A percentile compares a stretch with the other conserved stretches of the same genome.
These are phyloP conservation scores for Kluyveromyces wickerhamii DNA, from an alignment of 805 yeast species.

Conservation along the genomic window DNA sequence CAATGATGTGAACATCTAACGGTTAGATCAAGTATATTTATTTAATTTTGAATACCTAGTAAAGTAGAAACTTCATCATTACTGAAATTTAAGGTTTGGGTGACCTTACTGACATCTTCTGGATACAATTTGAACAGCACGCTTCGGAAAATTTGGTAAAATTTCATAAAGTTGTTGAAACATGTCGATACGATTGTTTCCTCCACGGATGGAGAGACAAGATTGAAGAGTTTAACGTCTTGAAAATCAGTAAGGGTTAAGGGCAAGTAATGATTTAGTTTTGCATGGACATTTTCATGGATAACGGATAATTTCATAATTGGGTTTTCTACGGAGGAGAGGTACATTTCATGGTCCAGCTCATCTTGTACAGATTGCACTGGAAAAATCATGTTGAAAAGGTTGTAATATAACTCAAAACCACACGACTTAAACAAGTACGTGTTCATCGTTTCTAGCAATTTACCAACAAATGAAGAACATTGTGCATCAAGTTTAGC, in stretches of 20 bases:
- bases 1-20: slow-evolving; percentile 8
- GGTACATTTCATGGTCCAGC: slow-evolving; percentile 54
- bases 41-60: slow-evolving; percentile 47
- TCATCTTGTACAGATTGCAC: slow-evolving; percentile 42
- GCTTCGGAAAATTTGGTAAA: slow-evolving; percentile 32
- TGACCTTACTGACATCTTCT: slow-evolving; percentile 15
- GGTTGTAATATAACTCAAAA: slow-evolving; percentile 50
- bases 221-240: slow-evolving; percentile 43
- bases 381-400: slow-evolving; percentile 67
- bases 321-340: slow-evolving; percentile 55
- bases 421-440: slow-evolving; percentile 44
- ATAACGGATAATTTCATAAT: slow-evolving; percentile 37
- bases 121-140: slow-evolving; percentile 31
- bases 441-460: slow-evolving; percentile 40
- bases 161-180: slow-evolving; percentile 38
- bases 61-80: slow-evolving; percentile 53
- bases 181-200: slow-evolving; percentile 47
- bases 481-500: slow-evolving; percentile 28
- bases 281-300: slow-evolving; percentile 39
- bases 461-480: slow-evolving; percentile 18
- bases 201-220: slow-evolving; percentile 57
- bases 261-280: slow-evolving; percentile 38
- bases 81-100: slow-evolving; percentile 21
- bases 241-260: slow-evolving; percentile 54
- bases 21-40: neutral